Conservation (phyloP, 176 grass and related monocot species). For the Hordeum marinum region DNA sequence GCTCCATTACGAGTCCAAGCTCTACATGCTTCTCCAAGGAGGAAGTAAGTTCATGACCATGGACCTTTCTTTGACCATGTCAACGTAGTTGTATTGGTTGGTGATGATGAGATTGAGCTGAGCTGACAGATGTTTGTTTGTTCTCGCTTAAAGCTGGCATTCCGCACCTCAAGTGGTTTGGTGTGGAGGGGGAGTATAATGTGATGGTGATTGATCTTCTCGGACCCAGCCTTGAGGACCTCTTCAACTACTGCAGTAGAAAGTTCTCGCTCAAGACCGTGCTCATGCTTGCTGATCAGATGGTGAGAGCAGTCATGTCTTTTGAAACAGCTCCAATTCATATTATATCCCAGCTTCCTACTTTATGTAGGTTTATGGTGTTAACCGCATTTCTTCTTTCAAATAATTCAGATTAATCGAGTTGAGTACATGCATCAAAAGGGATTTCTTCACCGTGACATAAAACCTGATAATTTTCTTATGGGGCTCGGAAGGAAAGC, state of each 20-base stretch:
- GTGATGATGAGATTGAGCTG: background rate
- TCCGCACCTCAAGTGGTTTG: slow-evolving; percentile 73
- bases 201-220: slow-evolving; percentile 90
- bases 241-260: slow-evolving; percentile 78
- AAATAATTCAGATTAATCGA: slow-evolving; percentile 44
- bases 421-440: slow-evolving; percentile 81
- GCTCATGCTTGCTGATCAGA: slow-evolving; percentile 79
- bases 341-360: background rate
- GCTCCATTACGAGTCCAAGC: slow-evolving; percentile 78
- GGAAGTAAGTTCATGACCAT: slow-evolving; percentile 57
- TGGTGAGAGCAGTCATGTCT: slow-evolving; percentile 32
- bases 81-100: background rate
- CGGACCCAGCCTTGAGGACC: slow-evolving; percentile 71
- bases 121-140: background rate
- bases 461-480: slow-evolving; percentile 83
- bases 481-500: slow-evolving; percentile 79
- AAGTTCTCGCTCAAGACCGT: slow-evolving; percentile 78
- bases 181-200: slow-evolving; percentile 78
- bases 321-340: background rate
- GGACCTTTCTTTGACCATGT: background rate
- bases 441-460: slow-evolving; percentile 82
- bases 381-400: background rate
- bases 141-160: slow-evolving; percentile 52
- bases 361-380: background rate
- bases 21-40: slow-evolving; percentile 72